Base-by-base conservation (phyloP, 2,329 filamentous ascomycete species). In the Alternaria sp. region DNA sequence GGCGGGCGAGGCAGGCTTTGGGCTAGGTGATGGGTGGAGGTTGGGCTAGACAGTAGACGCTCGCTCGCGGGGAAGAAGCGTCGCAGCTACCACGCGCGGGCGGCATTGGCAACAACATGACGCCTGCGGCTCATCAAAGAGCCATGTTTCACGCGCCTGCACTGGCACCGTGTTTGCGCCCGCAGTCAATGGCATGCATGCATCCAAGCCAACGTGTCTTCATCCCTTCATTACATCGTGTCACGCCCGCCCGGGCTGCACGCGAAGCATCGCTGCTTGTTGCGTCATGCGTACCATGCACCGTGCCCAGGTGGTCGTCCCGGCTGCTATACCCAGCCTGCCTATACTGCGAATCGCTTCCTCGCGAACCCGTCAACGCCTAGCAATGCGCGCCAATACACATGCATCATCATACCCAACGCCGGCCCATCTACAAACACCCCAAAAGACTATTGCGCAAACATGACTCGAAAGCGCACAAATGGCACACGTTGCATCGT, bases 261-360 rank as follows among this genome's bases (percentile, higher is more conserved):
- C 15, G 30, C 43, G 50, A 44, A 26, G 41, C 60, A 49, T 44
- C 28, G 55, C 60, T 44, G 53, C 51, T 63, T 59, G 61, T 63
- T 63, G 61, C 61, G 65, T 68, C 65, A 68, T 68, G 65, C 63
- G 60, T 58, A 46, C 61, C 58, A 47, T 41, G 37, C 37, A 41
- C 33, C 33, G 33, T 33, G 30, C 30, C 30, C 30, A 33, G 30
- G 33, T 44, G 47, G 33, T 30, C 49, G 49, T 45, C 26, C 41
- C 49, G n/a, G 26, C 43, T 55, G 43, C 11, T 57, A 55, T 55
- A 55, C 46, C 37, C 55, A 55, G 50, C 37, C 62, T 58, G 63
- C 58, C 57, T 51, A 44, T 55, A 43, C 60, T 59, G 28, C 53
- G 45, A 53, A 46, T 23, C 49, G 61, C 57, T 55, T 47, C 57